Conservation (phyloP, 768 basidiomycete species). For the Tricholoma hemisulphureum region DNA sequence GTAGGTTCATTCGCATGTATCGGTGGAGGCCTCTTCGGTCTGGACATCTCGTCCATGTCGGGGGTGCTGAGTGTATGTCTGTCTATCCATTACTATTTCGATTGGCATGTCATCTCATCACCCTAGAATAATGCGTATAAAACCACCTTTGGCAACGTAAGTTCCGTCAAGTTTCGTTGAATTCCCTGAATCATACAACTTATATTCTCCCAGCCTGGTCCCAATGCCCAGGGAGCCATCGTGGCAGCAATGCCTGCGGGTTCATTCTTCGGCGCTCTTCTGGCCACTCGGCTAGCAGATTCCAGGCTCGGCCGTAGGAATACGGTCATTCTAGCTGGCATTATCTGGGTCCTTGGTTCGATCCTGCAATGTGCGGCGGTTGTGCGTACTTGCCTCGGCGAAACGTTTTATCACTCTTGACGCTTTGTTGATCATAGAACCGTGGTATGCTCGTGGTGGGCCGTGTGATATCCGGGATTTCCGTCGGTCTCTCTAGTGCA, state of each 20-base stretch:
- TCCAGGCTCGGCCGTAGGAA: constrained; percentile 57
- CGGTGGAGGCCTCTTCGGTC: constrained; percentile 74
- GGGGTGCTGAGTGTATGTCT: constrained; percentile 58
- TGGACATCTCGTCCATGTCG: constrained; percentile 84
- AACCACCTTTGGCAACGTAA: constrained; percentile 34
- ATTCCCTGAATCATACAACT: background rate
- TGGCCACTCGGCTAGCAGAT: constrained; percentile 64
- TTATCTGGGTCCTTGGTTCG: constrained; percentile 72
- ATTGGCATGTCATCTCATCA: background rate
- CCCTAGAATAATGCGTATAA: constrained; percentile 40
- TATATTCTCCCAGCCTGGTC: constrained; percentile 37
- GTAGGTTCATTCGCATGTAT: constrained; percentile 83
- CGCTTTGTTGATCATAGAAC: constrained; percentile 37
- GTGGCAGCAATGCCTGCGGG: constrained; percentile 81
- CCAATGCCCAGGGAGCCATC: constrained; percentile 66
- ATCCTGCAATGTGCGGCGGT: constrained; percentile 66
- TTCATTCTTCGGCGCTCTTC: constrained; percentile 63
- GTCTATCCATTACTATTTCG: background rate
- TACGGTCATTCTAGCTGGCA: constrained; percentile 62
- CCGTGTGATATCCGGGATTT: constrained; percentile 64
- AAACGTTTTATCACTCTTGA: background rate
- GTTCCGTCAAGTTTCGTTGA: constrained; percentile 1
- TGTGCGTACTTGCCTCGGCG: constrained; percentile 23
- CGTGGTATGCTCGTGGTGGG: constrained; percentile 75
- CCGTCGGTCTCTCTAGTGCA: constrained; percentile 64